Evolutionary conservation across 306 rosid species (phyloP).

Genomic region (Trifolium repens): DNA sequence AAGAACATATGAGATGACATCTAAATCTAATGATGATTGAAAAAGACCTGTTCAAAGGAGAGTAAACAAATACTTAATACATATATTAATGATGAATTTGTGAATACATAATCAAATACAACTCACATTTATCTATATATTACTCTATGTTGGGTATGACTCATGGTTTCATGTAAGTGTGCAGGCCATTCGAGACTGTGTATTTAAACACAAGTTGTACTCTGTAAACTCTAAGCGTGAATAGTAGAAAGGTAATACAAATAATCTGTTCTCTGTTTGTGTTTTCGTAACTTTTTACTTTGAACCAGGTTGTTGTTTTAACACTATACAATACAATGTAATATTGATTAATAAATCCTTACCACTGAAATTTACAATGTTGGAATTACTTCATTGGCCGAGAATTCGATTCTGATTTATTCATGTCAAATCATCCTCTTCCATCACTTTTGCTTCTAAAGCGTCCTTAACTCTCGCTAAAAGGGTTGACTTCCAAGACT

Average conservation of each 20-base stretch:
- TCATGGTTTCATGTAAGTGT: not conserved
- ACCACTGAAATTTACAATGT: constrained; percentile 17
- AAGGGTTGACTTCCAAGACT: constrained; percentile 58
- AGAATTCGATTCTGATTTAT: constrained; percentile 31
- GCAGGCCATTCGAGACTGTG: not conserved
- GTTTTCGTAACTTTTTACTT: not conserved
- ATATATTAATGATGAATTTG: not conserved
- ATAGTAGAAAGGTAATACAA: not conserved
- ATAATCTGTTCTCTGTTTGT: not conserved
- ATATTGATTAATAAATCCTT: not conserved
- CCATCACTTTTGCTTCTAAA: constrained; percentile 56
- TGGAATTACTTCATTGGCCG: constrained; percentile 9
- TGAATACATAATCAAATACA: not conserved
- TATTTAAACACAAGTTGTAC: not conserved
- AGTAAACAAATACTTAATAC: not conserved
- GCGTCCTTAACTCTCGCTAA: constrained; percentile 50
- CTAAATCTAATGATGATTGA: too few species aligned
- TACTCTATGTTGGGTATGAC: not conserved
- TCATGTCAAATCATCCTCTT: constrained; percentile 64
- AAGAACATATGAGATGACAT: too few species aligned
- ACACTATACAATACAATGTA: not conserved
- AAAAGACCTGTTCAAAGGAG: too few species aligned
- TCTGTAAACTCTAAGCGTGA: not conserved
- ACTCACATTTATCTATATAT: too few species aligned
- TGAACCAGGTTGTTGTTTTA: not conserved